These are phyloP conservation scores for Davidsoniella neocaledoniae DNA, from an alignment of 2,329 filamentous ascomycete species.

Conservation along the genomic window DNA sequence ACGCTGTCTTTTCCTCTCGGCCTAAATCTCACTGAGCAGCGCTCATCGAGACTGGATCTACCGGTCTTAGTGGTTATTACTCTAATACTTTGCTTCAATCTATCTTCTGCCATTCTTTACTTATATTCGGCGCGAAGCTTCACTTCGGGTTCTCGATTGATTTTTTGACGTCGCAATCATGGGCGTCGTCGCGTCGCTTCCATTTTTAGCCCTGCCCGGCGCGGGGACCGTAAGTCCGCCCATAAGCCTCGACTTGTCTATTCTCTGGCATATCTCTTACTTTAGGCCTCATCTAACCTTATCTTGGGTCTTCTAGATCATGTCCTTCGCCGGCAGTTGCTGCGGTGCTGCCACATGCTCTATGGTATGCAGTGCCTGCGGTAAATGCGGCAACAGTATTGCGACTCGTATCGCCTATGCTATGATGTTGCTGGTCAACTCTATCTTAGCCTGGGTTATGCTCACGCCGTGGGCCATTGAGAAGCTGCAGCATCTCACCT, in stretches of 20 bases:
- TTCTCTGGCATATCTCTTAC: neutral
- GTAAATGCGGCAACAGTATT: slow-evolving; percentile 94
- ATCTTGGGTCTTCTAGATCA: slow-evolving; percentile 33
- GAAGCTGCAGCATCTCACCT: slow-evolving; percentile 76
- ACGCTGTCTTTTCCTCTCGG: no score
- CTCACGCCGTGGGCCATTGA: slow-evolving; percentile 97
- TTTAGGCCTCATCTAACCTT: neutral
- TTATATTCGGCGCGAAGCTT: neutral
- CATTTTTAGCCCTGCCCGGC: slow-evolving; percentile 76
- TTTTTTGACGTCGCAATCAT: slow-evolving; percentile 30
- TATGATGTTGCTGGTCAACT: slow-evolving; percentile 87
- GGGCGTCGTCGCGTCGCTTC: slow-evolving; percentile 82
- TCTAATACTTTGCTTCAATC: neutral
- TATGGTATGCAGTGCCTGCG: slow-evolving; percentile 86
- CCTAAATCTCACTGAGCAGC: neutral
- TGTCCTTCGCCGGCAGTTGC: slow-evolving; percentile 73
- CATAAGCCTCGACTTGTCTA: neutral
- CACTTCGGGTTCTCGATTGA: neutral
- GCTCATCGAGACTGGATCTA: neutral
- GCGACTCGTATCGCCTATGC: slow-evolving; percentile 94
- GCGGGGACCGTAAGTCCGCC: slow-evolving; percentile 55
- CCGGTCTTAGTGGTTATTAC: neutral
- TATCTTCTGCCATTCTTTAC: neutral
- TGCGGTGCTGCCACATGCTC: slow-evolving; percentile 95
- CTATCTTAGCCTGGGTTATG: slow-evolving; percentile 96